Percentiles rank a stretch among this genome's conserved stretches.
These are phyloP conservation scores for Halenospora varia DNA, from an alignment of 495 filamentous ascomycete genomes.

Conservation along the genomic window DNA sequence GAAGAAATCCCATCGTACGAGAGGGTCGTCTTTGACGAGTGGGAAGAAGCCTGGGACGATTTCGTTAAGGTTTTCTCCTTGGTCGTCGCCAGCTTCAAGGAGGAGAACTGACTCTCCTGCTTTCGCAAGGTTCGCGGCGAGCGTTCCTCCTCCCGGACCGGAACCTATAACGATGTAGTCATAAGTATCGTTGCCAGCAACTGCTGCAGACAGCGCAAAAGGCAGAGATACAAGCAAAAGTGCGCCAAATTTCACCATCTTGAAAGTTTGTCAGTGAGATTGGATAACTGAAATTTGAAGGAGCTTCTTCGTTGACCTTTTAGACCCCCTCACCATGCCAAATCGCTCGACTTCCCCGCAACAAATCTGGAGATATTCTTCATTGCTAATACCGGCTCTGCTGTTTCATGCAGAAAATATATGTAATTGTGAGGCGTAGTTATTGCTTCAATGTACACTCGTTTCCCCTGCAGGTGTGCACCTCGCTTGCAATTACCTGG, in stretches of 20 bases:
- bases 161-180: conserved; percentile 66
- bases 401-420: too few relatives aligned
- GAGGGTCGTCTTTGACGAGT: conserved; percentile 33
- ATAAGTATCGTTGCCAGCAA: conserved; percentile 32
- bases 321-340: too few relatives aligned
- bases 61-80: conserved; percentile 32
- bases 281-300: too few relatives aligned
- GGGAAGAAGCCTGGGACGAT: conserved; percentile 33
- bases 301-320: too few relatives aligned
- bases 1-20: conserved; percentile 44
- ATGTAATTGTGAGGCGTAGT: too few relatives aligned
- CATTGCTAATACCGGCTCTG: too few relatives aligned
- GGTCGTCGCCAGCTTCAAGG: conserved; percentile 61
- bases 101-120: conserved; percentile 56
- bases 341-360: too few relatives aligned
- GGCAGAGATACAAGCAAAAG: not conserved
- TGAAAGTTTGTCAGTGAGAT: too few relatives aligned
- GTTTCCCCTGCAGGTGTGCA: too few relatives aligned
- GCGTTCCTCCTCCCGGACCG: conserved; percentile 59
- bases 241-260: not conserved
- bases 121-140: conserved; percentile 56
- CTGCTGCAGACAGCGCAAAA: not conserved
- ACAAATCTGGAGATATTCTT: too few relatives aligned
- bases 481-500: too few relatives aligned
- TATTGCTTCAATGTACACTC: too few relatives aligned